These are phyloP conservation scores for Wickerhamomyces sp. DNA, from an alignment of 1,139 yeast species.

Conservation along the genomic window DNA sequence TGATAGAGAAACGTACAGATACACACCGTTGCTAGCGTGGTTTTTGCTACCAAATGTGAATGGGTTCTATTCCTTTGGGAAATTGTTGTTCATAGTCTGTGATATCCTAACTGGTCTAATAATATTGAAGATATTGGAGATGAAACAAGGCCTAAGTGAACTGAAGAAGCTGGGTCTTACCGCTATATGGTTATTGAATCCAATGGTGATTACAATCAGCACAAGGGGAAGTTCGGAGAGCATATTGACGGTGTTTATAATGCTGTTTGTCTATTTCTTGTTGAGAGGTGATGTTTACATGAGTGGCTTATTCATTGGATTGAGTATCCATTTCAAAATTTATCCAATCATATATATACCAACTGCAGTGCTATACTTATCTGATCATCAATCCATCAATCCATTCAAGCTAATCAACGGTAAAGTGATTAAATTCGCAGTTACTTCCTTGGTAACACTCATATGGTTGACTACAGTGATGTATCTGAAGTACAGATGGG, in stretches of 20 bases:
- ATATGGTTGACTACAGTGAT: slow-evolving; percentile 44
- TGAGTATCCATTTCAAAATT: slow-evolving; percentile 83
- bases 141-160: slow-evolving; percentile 16
- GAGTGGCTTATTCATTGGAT: slow-evolving; percentile 67
- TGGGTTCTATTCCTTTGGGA: slow-evolving; percentile 60
- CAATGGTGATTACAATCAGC: slow-evolving; percentile 91
- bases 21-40: slow-evolving; percentile 90
- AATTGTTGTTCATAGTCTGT: slow-evolving; percentile 65
- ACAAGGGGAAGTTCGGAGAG: slow-evolving; percentile 96
- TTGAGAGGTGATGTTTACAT: slow-evolving; percentile 30
- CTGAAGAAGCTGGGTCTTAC: slow-evolving; percentile 38
- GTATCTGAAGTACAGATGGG: slow-evolving; percentile 67
- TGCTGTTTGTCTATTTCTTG: slow-evolving; percentile 50
- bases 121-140: slow-evolving; percentile 41
- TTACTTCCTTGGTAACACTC: slow-evolving; percentile 41
- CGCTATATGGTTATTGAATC: slow-evolving; percentile 83
- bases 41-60: slow-evolving; percentile 53
- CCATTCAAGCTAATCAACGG: slow-evolving; percentile 13
- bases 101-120: slow-evolving; percentile 79
- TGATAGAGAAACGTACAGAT: slow-evolving; percentile 79
- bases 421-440: slow-evolving; percentile 41
- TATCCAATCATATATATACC: slow-evolving; percentile 76
- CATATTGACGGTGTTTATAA: slow-evolving; percentile 70
- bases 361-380: slow-evolving; percentile 16
- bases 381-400: slow-evolving; percentile 4